Evolutionary conservation across 2,329 filamentous ascomycete species (phyloP).

Genomic region (Alternaria postmessia): DNA sequence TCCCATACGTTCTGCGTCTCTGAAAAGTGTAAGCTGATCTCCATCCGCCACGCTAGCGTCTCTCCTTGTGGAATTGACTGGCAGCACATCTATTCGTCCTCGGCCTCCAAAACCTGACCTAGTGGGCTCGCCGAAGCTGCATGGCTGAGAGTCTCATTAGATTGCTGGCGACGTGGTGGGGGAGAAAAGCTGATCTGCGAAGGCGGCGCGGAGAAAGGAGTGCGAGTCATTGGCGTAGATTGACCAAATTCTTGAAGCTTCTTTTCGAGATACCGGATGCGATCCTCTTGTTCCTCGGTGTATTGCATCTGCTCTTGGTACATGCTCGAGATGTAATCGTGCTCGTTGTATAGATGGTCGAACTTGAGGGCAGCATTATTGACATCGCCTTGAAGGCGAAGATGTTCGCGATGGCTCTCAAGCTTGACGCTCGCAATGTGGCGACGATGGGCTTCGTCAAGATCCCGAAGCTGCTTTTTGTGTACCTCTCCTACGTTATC

Average conservation of each 20-base stretch:
- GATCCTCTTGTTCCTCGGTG: conserved; percentile 36
- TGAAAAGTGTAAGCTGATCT: background rate
- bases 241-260: conserved; percentile 34
- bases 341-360: conserved; percentile 20
- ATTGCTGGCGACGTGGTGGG: conserved; percentile 17
- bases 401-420: conserved; percentile 7
- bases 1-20: background rate
- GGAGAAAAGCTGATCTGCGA: conserved; percentile 18
- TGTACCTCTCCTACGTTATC: conserved; percentile 6
- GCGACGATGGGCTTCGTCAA: conserved; percentile 20
- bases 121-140: conserved; percentile 3
- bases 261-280: conserved; percentile 40
- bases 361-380: conserved; percentile 10
- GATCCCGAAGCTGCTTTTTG: conserved; percentile 12
- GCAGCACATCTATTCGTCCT: conserved; percentile 7
- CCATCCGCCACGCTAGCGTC: background rate
- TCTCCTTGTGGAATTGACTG: background rate
- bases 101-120: conserved; percentile 12
- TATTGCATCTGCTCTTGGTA: conserved; percentile 26
- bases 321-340: conserved; percentile 21
- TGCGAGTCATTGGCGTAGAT: background rate
- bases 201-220: conserved; percentile 26
- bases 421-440: conserved; percentile 11
- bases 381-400: conserved; percentile 12
- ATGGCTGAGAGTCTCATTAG: background rate